These are phyloP conservation scores for Erucastrum elatum DNA, from an alignment of 345 rosid genomes.

Conservation along the genomic window DNA sequence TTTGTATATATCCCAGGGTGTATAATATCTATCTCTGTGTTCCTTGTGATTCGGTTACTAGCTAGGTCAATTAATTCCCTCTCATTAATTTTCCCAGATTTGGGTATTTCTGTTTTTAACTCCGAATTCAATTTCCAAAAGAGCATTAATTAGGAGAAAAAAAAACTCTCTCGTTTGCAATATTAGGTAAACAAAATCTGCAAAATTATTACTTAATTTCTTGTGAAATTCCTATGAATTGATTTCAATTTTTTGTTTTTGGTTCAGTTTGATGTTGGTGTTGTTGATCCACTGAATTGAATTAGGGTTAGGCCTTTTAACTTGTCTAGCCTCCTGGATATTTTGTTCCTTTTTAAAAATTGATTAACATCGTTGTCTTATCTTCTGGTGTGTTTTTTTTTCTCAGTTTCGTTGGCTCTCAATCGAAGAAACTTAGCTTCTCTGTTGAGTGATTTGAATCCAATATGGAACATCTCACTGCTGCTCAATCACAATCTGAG, in stretches of 20 bases:
- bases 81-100: slow-evolving; percentile 34
- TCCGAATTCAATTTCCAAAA: slow-evolving; percentile 32
- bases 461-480: slow-evolving; percentile 17
- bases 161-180: background rate
- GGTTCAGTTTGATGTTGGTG: background rate
- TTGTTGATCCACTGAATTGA: slow-evolving; percentile 1
- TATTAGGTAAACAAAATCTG: slow-evolving; percentile 11
- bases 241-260: background rate
- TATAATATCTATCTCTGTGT: background rate
- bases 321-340: background rate
- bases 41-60: slow-evolving; percentile 33
- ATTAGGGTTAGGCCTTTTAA: slow-evolving; percentile 3
- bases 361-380: slow-evolving; percentile 7
- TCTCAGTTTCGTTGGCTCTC: slow-evolving; percentile 28
- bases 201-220: background rate
- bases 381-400: background rate
- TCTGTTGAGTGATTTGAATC: slow-evolving; percentile 20
- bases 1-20: background rate
- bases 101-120: slow-evolving; percentile 36
- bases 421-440: slow-evolving; percentile 19
- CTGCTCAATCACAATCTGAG: slow-evolving; percentile 40
- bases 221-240: background rate
- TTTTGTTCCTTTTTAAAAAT: background rate
- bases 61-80: slow-evolving; percentile 35
- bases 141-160: slow-evolving; percentile 8